These are phyloP conservation scores for Citrus maxima DNA, from an alignment of 345 rosid species.

Conservation along the genomic window DNA sequence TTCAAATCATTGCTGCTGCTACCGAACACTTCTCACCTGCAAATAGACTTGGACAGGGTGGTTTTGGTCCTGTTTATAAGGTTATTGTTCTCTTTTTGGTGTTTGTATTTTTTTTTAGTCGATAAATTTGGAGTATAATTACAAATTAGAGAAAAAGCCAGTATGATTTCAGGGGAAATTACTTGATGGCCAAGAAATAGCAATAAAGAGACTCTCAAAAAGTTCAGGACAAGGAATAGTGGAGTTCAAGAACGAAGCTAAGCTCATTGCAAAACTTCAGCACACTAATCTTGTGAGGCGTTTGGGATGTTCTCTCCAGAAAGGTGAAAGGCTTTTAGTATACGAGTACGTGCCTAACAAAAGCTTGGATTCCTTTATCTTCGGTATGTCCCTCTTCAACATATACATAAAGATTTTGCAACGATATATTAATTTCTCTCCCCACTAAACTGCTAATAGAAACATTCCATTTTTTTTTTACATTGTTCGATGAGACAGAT, in stretches of 20 bases:
- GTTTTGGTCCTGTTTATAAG: slow-evolving; percentile 8
- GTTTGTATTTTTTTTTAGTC: too few species aligned
- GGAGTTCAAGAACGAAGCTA: slow-evolving; percentile 9
- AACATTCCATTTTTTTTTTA: not conserved
- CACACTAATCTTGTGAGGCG: slow-evolving; percentile 10
- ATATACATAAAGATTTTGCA: not conserved
- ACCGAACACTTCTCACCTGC: not conserved
- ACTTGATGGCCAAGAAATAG: not conserved
- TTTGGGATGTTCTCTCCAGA: not conserved
- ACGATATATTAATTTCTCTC: too few species aligned
- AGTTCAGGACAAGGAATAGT: not conserved
- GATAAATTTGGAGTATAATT: too few species aligned
- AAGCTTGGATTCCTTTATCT: not conserved
- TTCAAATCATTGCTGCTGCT: not conserved
- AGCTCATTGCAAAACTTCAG: not conserved
- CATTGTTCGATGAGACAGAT: not conserved
- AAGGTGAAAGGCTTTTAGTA: not conserved
- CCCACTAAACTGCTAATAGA: not conserved
- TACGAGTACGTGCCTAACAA: not conserved
- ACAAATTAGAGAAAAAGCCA: not conserved
- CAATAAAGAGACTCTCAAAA: not conserved
- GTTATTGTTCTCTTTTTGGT: too few species aligned
- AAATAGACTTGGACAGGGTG: slow-evolving; percentile 11
- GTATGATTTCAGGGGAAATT: not conserved
- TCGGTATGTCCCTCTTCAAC: not conserved